phyloP scores from a whole-genome alignment of 192 early-diverging fungal genomes.

The Endogone sp. region DNA sequence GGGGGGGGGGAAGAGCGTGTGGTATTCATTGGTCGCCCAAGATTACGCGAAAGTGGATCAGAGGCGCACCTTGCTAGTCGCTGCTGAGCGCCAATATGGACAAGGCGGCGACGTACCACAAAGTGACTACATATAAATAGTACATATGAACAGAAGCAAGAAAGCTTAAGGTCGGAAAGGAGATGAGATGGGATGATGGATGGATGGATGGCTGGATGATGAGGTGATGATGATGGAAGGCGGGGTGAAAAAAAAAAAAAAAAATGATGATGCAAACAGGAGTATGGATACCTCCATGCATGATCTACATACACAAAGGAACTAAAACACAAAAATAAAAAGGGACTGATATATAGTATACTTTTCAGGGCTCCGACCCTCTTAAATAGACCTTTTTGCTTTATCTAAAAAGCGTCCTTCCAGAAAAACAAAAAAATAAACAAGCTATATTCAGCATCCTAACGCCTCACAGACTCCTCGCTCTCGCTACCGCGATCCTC shows the following conservation, averaged over 20 bases:
- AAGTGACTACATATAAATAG: background rate
- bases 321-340: background rate
- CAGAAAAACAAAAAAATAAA: too few relatives aligned
- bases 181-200: background rate
- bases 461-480: background rate
- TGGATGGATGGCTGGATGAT: background rate
- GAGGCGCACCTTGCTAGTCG: too few relatives aligned
- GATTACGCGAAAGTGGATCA: too few relatives aligned
- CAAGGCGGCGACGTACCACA: background rate
- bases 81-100: too few relatives aligned
- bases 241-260: background rate
- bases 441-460: background rate
- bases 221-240: conserved; percentile 1
- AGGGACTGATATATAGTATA: background rate
- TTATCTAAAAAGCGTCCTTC: background rate
- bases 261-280: background rate
- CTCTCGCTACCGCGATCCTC: background rate
- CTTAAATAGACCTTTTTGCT: background rate
- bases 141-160: background rate
- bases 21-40: too few relatives aligned
- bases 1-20: too few relatives aligned
- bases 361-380: background rate
- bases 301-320: background rate
- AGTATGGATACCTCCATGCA: background rate
- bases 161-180: background rate